phyloP scores from a whole-genome alignment of 768 basidiomycete species.

The Lactifluus hygrophoroides region DNA sequence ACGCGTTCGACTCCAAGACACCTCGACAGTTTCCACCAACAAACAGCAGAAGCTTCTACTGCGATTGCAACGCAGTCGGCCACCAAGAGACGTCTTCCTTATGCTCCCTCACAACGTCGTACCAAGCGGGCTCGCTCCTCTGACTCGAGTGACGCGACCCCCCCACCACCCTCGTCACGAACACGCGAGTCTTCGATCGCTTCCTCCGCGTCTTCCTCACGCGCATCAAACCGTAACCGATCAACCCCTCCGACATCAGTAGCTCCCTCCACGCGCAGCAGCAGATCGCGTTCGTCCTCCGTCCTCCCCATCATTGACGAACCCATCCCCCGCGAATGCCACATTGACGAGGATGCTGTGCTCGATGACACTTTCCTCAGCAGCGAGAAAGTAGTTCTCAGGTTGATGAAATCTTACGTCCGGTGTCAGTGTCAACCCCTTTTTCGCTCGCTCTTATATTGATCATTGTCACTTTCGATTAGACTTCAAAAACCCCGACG shows the following conservation, averaged over 20 bases:
- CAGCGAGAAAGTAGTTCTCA: constrained; percentile 55
- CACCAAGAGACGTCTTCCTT: background rate
- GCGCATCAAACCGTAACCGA: constrained; percentile 22
- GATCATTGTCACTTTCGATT: background rate
- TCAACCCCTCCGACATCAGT: constrained; percentile 22
- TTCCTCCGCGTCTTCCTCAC: constrained; percentile 20
- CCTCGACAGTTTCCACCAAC: background rate
- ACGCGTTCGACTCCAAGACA: background rate
- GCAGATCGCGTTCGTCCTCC: constrained; percentile 64
- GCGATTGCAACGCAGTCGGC: background rate
- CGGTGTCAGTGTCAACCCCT: constrained; percentile 42
- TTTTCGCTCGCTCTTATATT: background rate
- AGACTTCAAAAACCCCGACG: constrained; percentile 66
- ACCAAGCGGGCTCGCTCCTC: constrained; percentile 18
- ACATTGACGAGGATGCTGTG: constrained; percentile 46
- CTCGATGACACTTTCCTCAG: constrained; percentile 48
- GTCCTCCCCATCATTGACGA: constrained; percentile 34
- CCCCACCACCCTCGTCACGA: background rate
- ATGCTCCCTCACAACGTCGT: background rate
- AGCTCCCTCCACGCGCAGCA: constrained; percentile 26
- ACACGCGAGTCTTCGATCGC: constrained; percentile 16
- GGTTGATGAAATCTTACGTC: constrained; percentile 60
- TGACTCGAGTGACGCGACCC: constrained; percentile 16
- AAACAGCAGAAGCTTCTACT: background rate
- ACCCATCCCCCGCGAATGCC: constrained; percentile 37